These are phyloP conservation scores for Suillus spraguei DNA, from an alignment of 768 basidiomycete genomes.

Conservation along the genomic window DNA sequence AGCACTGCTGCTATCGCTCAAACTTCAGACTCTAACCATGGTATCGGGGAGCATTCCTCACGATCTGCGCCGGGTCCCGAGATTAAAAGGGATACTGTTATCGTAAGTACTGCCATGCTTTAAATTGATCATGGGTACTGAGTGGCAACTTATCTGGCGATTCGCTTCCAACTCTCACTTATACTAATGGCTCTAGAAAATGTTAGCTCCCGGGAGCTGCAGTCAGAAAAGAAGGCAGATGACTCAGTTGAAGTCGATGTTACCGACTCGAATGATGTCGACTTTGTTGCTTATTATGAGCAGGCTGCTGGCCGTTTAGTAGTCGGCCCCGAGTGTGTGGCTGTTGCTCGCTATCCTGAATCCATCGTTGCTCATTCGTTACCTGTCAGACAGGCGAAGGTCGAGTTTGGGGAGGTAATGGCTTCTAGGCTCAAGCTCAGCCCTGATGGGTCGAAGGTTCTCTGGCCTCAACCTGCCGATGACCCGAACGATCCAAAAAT, in stretches of 20 bases:
- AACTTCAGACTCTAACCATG: too few relatives aligned
- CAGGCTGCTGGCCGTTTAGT: constrained; percentile 58
- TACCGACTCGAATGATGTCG: constrained; percentile 24
- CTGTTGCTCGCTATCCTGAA: too few relatives aligned
- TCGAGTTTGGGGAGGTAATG: constrained; percentile 51
- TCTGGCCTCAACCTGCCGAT: constrained; percentile 58
- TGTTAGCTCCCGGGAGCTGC: background rate
- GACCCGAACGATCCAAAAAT: constrained; percentile 55
- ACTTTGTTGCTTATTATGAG: constrained; percentile 51
- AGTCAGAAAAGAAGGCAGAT: background rate
- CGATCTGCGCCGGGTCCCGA: background rate
- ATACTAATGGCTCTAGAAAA: background rate
- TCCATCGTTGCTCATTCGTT: background rate
- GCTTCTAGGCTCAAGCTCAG: constrained; percentile 50
- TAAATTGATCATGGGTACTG: background rate
- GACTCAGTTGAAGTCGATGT: background rate
- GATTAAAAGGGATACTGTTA: background rate
- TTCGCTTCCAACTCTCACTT: constrained; percentile 4
- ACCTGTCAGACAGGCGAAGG: constrained; percentile 43
- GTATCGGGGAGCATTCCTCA: background rate
- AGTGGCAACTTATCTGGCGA: background rate
- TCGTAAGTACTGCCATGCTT: background rate
- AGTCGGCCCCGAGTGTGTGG: constrained; percentile 59
- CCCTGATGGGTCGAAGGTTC: constrained; percentile 45
- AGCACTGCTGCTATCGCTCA: too few relatives aligned